Evolutionary conservation across 495 filamentous ascomycete genomes (phyloP).

Genomic region (Neohortaea acidophila): DNA sequence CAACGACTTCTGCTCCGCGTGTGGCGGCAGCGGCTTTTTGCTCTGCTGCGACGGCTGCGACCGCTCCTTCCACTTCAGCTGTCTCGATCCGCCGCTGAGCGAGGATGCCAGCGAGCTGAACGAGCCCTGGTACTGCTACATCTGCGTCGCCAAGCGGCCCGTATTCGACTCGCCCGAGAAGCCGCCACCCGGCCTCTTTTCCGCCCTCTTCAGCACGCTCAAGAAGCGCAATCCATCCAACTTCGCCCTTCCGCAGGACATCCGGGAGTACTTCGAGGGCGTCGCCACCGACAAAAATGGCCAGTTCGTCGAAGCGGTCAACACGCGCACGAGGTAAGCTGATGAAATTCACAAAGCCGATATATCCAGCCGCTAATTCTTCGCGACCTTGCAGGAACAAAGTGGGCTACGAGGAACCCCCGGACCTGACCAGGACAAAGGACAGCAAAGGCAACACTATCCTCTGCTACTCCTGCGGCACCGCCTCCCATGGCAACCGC

Average conservation of each 20-base stretch:
- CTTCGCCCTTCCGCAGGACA: constrained; percentile 52
- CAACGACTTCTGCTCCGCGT: constrained; percentile 73
- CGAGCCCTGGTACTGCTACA: constrained; percentile 69
- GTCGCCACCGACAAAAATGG: constrained; percentile 60
- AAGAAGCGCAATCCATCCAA: constrained; percentile 50
- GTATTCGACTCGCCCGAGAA: constrained; percentile 25
- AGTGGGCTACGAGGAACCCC: constrained; percentile 42
- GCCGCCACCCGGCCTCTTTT: constrained; percentile 35
- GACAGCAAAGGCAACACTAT: constrained; percentile 53
- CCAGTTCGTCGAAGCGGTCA: constrained; percentile 53
- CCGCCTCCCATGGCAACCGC: constrained; percentile 37
- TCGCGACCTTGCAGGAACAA: constrained; percentile 33
- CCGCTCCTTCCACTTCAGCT: constrained; percentile 73
- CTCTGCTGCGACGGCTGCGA: constrained; percentile 87
- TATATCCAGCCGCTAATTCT: too few species aligned
- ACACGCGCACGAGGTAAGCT: constrained; percentile 29
- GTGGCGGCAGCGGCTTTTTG: constrained; percentile 64
- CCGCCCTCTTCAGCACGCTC: constrained; percentile 40
- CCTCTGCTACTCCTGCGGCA: constrained; percentile 56
- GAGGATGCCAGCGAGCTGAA: constrained; percentile 47
- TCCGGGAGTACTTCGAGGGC: constrained; percentile 59
- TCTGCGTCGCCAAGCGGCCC: constrained; percentile 38
- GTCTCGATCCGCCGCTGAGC: constrained; percentile 63
- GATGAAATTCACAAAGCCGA: constrained; percentile 14
- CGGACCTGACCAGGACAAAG: constrained; percentile 48